Evolutionary conservation across 768 basidiomycete species (phyloP), one percentile per base, ranked within the genome.

Genomic region (Russula abietina): DNA sequence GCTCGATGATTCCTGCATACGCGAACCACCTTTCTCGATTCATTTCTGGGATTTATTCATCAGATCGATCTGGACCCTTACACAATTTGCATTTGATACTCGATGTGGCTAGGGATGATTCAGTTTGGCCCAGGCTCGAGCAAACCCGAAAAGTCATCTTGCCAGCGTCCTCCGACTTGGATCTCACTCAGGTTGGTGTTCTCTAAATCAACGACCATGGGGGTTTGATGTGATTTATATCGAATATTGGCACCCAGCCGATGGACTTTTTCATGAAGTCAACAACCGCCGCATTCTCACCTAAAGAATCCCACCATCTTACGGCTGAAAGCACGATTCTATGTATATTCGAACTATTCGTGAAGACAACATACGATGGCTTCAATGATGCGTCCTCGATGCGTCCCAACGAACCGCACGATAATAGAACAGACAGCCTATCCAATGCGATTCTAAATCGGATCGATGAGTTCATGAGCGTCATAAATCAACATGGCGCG

Each of bases 131-230:
- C 32, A 53, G 46, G 39, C 48, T 68, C 36, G 56, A 39, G 56
- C 24, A 28, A 30, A 6, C 46, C 19, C 67, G 52, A 12, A 41
- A 63, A 14, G 14, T 10, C 28, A 52, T 60, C 48, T 61, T 46
- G 65, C 65, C 61, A 56, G 30, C 33, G 4, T 22, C 49, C 32
- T 57, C 51, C 16, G 32, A 39, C 36, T 53, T 67, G 4, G 24
- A 46, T 46, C 43, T 41, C 26, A 38, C 22, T 45, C 57, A 62
- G 70, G 71, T 72, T 43, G 70, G 71, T 70, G 19, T 41, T 19
- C 19, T 36, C 32, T 41, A 26, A 10, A 10, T 49, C 43, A 24
- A n/a, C 30, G 26, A 12, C 38, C 17, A 61, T 65, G 5, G 11
- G 11, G 9, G 33, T 55, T 39, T 41, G 19, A 62, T 14, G 16